These are phyloP conservation scores for Phytophthora pinifolia DNA, from an alignment of 352 stramenopile genomes.

Conservation along the genomic window DNA sequence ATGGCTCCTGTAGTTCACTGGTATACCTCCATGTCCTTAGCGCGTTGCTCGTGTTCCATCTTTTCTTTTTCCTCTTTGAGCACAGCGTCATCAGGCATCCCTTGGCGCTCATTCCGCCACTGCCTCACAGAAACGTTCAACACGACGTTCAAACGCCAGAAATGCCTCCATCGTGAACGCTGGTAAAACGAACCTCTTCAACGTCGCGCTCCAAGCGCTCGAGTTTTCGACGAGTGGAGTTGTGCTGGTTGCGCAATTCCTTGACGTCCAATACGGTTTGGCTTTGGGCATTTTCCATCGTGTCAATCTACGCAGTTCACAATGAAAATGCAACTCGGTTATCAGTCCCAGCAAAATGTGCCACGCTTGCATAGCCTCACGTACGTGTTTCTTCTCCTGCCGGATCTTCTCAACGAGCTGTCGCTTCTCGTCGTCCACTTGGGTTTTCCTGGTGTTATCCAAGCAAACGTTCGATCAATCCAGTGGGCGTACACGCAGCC, in stretches of 20 bases:
- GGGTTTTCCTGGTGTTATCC: slow-evolving; percentile 43
- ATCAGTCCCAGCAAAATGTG: neutral
- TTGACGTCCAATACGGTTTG: slow-evolving; percentile 74
- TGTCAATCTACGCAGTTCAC: slow-evolving; percentile 50
- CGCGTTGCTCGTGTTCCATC: slow-evolving; percentile 63
- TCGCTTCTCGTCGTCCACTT: slow-evolving; percentile 50
- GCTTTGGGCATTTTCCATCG: slow-evolving; percentile 56
- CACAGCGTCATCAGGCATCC: slow-evolving; percentile 49
- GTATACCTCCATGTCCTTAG: slow-evolving; percentile 68
- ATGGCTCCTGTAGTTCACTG: neutral
- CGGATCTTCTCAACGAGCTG: slow-evolving; percentile 65
- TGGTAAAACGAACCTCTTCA: slow-evolving; percentile 34
- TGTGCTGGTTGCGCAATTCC: slow-evolving; percentile 73
- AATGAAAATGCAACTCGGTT: neutral
- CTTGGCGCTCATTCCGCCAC: slow-evolving; percentile 58
- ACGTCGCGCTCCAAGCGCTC: slow-evolving; percentile 71
- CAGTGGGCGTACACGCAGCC: neutral
- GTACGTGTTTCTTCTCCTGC: slow-evolving; percentile 58
- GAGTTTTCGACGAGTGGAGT: slow-evolving; percentile 56
- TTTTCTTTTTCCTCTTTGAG: slow-evolving; percentile 64
- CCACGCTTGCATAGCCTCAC: slow-evolving; percentile 2
- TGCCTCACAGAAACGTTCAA: slow-evolving; percentile 14
- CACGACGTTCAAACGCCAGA: neutral
- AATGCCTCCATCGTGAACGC: too few relatives aligned
- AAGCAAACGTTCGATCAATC: neutral